These are phyloP conservation scores for Fonsecaea multimorphosa DNA, from an alignment of 2,329 filamentous ascomycete genomes.

Conservation along the genomic window DNA sequence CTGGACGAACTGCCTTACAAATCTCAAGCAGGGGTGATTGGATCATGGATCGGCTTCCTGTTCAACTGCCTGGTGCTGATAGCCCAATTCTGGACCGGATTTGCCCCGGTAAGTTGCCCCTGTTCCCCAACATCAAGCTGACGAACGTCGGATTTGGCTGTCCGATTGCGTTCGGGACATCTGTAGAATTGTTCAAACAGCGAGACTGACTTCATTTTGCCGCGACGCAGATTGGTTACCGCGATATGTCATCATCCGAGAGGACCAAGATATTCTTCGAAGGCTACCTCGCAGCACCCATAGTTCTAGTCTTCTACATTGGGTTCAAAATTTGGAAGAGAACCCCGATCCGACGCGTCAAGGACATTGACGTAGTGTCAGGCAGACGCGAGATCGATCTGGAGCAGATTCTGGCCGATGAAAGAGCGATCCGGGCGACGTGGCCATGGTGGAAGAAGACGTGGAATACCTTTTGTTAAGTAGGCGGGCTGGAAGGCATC, in stretches of 20 bases:
- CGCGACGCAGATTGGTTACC: conserved; percentile 52
- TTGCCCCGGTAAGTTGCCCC: conserved; percentile 62
- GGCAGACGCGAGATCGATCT: conserved; percentile 76
- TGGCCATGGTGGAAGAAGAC: conserved; percentile 76
- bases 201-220: neutral
- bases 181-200: neutral
- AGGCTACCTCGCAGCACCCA: conserved; percentile 61
- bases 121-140: neutral
- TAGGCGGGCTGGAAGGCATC: neutral
- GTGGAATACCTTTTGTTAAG: conserved; percentile 16
- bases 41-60: conserved; percentile 78
- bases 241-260: conserved; percentile 50
- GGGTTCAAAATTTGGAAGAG: conserved; percentile 45
- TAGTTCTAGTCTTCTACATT: conserved; percentile 61
- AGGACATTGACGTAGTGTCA: conserved; percentile 63
- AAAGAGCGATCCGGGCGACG: conserved; percentile 70
- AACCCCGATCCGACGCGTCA: conserved; percentile 17
- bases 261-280: conserved; percentile 72
- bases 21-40: conserved; percentile 77
- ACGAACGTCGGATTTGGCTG: neutral
- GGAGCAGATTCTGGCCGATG: conserved; percentile 70
- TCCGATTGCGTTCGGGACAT: neutral
- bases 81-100: conserved; percentile 87
- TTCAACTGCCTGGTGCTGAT: conserved; percentile 78
- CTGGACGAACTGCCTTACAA: conserved; percentile 78